Evolutionary conservation across 202 grass and related monocot genomes (phyloP).

Genomic region (Saccharum hybrid): DNA sequence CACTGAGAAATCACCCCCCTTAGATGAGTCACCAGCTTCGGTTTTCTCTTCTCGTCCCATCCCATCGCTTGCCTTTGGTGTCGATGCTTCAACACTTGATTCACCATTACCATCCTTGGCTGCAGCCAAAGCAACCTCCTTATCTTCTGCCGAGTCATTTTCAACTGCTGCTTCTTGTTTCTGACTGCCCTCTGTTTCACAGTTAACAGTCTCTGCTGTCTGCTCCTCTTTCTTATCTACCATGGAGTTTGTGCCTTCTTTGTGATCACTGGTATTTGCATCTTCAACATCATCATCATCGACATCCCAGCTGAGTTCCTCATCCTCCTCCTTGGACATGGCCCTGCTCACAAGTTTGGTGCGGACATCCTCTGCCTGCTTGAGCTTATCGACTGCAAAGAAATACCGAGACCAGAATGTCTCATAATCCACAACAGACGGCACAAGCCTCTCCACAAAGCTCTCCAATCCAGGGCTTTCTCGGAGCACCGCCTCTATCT

Average conservation of each 20-base stretch:
- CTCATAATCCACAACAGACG: constrained; percentile 69
- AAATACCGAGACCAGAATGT: constrained; percentile 88
- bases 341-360: constrained; percentile 84
- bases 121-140: constrained; percentile 13
- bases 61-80: constrained; percentile 36
- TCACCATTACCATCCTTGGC: constrained; percentile 48
- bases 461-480: constrained; percentile 83
- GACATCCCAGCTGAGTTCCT: constrained; percentile 90
- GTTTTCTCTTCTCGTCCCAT: constrained; percentile 29
- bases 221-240: constrained; percentile 51
- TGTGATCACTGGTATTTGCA: constrained; percentile 33
- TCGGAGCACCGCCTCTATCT: constrained; percentile 67
- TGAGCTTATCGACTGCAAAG: constrained; percentile 80
- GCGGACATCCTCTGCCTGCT: constrained; percentile 81
- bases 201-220: constrained; percentile 19
- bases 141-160: constrained; percentile 14
- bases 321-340: constrained; percentile 73
- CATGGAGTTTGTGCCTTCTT: constrained; percentile 27
- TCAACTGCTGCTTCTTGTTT: constrained; percentile 28
- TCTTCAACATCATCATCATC: constrained; percentile 71
- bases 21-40: constrained; percentile 52
- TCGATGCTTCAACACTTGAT: constrained; percentile 42
- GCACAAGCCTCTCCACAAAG: constrained; percentile 93
- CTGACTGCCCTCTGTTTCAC: constrained; percentile 19
- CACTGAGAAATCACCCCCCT: constrained; percentile 63